A percentile compares a stretch with the other conserved stretches of the same genome.
Conservation (phyloP, 2,329 filamentous ascomycete genomes). For the Juglanconis juglandina region DNA sequence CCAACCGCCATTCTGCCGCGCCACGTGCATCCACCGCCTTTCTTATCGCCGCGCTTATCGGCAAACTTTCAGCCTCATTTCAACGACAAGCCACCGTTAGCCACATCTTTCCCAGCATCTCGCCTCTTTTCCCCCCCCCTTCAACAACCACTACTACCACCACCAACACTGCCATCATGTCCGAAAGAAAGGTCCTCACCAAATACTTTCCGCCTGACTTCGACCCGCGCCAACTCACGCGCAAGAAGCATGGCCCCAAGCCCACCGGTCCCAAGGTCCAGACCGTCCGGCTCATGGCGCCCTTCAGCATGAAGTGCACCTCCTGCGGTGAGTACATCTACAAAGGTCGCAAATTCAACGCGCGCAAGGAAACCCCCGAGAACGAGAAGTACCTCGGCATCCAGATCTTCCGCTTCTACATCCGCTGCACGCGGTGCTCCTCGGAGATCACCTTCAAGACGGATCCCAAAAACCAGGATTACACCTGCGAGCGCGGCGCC, state of each 20-base stretch:
- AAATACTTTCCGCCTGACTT: slow-evolving; percentile 76
- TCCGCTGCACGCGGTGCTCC: slow-evolving; percentile 80
- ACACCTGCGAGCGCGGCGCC: slow-evolving; percentile 71
- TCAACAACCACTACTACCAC: not conserved
- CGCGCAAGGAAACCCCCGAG: slow-evolving; percentile 82
- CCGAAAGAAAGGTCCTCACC: slow-evolving; percentile 76
- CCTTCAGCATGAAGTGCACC: slow-evolving; percentile 74
- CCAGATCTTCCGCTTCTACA: slow-evolving; percentile 85
- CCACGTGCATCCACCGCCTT: slow-evolving; percentile 7
- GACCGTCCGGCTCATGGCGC: slow-evolving; percentile 86
- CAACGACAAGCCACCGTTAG: not conserved
- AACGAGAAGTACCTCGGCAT: slow-evolving; percentile 88
- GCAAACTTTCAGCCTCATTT: not conserved
- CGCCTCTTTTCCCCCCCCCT: not conserved
- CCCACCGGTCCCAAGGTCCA: slow-evolving; percentile 74
- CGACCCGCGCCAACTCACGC: slow-evolving; percentile 76
- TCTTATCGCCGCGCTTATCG: slow-evolving; percentile 2
- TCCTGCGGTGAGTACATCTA: slow-evolving; percentile 71
- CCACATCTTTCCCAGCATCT: not conserved
- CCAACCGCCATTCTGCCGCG: not conserved
- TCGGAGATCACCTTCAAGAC: slow-evolving; percentile 91
- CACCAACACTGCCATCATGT: slow-evolving; percentile 51
- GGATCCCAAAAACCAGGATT: slow-evolving; percentile 89
- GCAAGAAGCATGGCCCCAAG: slow-evolving; percentile 63
- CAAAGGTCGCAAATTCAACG: slow-evolving; percentile 93